A percentile compares a stretch with the other conserved stretches of the same genome.
Conservation (phyloP, 805 yeast species). For the Candida tallmaniae region DNA sequence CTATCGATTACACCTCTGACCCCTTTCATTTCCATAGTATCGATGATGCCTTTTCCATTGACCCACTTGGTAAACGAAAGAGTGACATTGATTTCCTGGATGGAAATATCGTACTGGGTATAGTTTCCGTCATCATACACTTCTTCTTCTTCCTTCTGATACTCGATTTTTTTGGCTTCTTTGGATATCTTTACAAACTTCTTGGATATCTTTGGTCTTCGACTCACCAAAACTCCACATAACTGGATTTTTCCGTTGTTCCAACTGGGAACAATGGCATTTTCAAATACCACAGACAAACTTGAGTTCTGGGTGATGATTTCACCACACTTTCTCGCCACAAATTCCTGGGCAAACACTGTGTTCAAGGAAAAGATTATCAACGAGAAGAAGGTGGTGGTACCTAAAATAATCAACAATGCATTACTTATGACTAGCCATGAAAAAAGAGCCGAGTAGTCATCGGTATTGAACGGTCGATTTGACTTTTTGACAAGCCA, state of each 20-base stretch:
- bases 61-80: constrained; percentile 83
- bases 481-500: constrained; percentile 75
- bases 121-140: constrained; percentile 84
- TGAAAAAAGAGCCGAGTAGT: constrained; percentile 81
- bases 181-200: constrained; percentile 61
- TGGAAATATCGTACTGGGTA: constrained; percentile 89
- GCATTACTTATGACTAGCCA: constrained; percentile 91
- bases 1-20: constrained; percentile 91
- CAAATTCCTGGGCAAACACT: constrained; percentile 81
- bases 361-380: constrained; percentile 75
- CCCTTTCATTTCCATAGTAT: constrained; percentile 73
- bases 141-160: constrained; percentile 33
- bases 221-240: constrained; percentile 78
- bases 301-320: constrained; percentile 79
- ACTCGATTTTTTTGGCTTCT: neutral
- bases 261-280: constrained; percentile 95
- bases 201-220: constrained; percentile 62
- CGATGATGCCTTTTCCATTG: constrained; percentile 82
- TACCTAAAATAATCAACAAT: constrained; percentile 72
- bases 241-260: constrained; percentile 79
- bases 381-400: constrained; percentile 87
- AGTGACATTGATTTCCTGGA: constrained; percentile 78
- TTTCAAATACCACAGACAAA: constrained; percentile 80
- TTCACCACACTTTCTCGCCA: constrained; percentile 79
- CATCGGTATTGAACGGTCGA: constrained; percentile 90